These are phyloP conservation scores for Eleusine coracana DNA, from an alignment of 176 grass and related monocot genomes.

Conservation along the genomic window DNA sequence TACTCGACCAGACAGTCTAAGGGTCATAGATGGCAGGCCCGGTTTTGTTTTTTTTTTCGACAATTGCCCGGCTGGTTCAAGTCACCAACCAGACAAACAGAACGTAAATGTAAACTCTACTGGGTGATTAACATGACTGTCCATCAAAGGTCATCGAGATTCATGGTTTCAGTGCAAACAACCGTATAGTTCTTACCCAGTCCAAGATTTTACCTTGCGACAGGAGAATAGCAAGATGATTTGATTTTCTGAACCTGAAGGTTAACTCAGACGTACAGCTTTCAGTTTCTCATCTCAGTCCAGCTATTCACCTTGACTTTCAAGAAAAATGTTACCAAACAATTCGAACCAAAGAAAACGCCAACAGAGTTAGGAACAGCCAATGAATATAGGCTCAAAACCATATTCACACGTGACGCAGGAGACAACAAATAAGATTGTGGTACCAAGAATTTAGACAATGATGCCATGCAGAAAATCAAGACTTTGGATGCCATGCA, in stretches of 20 bases:
- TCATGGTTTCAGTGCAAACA: neutral
- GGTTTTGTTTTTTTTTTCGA: no score
- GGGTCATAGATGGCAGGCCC: no score
- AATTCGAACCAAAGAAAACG: conserved; percentile 11
- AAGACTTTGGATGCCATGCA: neutral
- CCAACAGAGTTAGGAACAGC: conserved; percentile 3
- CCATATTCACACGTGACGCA: neutral
- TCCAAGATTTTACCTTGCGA: neutral
- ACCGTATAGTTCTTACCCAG: neutral
- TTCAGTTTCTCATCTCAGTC: neutral
- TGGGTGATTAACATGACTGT: neutral
- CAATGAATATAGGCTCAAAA: neutral
- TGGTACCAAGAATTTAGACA: neutral
- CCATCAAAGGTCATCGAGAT: neutral
- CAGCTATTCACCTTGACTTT: conserved; percentile 20
- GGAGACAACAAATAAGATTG: neutral
- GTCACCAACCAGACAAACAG: neutral
- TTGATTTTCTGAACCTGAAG: no score
- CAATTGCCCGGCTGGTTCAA: neutral
- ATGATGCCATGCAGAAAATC: neutral
- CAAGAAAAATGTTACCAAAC: conserved; percentile 38
- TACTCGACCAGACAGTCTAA: no score
- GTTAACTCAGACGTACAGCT: neutral
- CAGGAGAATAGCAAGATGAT: neutral
- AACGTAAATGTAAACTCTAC: neutral